phyloP scores from a whole-genome alignment of 345 rosid species.

The Aquilaria sinensis region DNA sequence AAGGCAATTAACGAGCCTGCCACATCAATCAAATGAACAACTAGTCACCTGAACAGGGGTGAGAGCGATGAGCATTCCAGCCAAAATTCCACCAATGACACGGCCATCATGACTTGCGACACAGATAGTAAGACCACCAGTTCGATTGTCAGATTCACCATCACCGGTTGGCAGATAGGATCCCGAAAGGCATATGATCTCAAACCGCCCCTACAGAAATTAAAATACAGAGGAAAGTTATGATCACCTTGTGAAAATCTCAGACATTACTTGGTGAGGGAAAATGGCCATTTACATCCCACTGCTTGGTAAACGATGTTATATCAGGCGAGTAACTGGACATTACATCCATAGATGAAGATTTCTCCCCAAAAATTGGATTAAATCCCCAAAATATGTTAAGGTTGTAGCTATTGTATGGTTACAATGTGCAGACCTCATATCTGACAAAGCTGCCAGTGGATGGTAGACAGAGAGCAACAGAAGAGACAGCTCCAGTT shows the following conservation, averaged over 20 bases:
- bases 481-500: constrained; percentile 83
- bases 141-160: constrained; percentile 44
- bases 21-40: no score
- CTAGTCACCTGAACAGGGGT: constrained; percentile 72
- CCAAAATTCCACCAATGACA: constrained; percentile 89
- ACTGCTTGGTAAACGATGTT: no score
- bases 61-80: constrained; percentile 87
- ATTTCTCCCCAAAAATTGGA: no score
- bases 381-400: no score
- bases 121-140: constrained; percentile 77
- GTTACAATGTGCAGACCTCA: constrained; percentile 51
- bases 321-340: no score
- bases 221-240: not conserved
- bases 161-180: constrained; percentile 44
- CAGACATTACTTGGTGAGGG: no score
- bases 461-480: constrained; percentile 71
- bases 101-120: constrained; percentile 94
- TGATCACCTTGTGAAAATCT: no score
- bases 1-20: not conserved
- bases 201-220: constrained; percentile 76
- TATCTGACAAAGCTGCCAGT: constrained; percentile 77
- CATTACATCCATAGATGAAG: no score
- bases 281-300: no score
- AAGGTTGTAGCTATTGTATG: no score
- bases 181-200: constrained; percentile 78